phyloP scores from a whole-genome alignment of 371 early-diverging fungal species.

The Mucor irregularis region DNA sequence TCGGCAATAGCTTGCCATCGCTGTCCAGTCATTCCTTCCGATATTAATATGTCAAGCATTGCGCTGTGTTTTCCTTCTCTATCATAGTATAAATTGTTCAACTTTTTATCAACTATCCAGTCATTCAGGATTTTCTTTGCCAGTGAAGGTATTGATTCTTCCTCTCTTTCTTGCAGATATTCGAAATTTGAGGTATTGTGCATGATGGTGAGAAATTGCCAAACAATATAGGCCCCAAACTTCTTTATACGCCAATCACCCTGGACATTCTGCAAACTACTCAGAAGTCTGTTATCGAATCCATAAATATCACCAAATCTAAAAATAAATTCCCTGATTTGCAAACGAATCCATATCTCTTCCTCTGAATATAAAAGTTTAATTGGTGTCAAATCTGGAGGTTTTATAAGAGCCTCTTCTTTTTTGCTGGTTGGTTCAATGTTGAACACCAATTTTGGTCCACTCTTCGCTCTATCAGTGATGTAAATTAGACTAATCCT shows the following conservation, averaged over 20 bases:
- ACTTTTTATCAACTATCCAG: conserved; percentile 25
- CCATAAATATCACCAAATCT: conserved; percentile 43
- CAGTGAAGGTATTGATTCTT: neutral
- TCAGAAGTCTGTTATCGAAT: conserved; percentile 19
- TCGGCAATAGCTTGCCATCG: conserved; percentile 37
- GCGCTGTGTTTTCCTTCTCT: conserved; percentile 15
- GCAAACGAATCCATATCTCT: conserved; percentile 44
- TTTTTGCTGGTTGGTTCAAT: neutral
- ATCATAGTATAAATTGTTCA: conserved; percentile 2
- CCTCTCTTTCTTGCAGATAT: neutral
- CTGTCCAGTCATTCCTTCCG: conserved; percentile 29
- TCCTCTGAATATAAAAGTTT: conserved; percentile 32
- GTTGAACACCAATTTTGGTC: neutral
- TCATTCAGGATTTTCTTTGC: conserved; percentile 11
- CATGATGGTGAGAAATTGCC: conserved; percentile 7
- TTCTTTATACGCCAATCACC: conserved; percentile 44
- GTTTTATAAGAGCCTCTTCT: neutral
- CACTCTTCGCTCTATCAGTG: neutral
- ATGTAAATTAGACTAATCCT: neutral
- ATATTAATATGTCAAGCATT: conserved; percentile 9
- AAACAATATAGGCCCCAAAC: conserved; percentile 26
- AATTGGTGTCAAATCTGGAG: conserved; percentile 29
- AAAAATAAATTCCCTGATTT: conserved; percentile 47
- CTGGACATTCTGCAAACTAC: conserved; percentile 39
- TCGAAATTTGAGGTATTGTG: conserved; percentile 7